Evolutionary conservation across 176 grass and related monocot species (phyloP).

Genomic region (Oryza brachyantha): DNA sequence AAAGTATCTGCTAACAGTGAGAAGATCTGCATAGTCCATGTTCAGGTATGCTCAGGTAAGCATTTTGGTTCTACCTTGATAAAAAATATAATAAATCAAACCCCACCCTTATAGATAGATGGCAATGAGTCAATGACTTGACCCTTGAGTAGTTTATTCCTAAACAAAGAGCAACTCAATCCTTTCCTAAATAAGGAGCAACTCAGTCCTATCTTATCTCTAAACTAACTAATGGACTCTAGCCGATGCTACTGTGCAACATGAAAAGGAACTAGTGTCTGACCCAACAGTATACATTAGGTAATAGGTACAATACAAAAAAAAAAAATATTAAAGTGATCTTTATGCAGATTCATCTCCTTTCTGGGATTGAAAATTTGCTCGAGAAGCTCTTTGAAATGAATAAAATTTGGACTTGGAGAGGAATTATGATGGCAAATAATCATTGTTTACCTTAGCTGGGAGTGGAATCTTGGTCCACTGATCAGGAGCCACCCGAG

Average conservation of each 20-base stretch:
- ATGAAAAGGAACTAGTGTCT: not conserved
- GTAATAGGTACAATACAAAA: too few relatives aligned
- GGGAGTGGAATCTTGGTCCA: conserved; percentile 77
- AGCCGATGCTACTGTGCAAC: too few relatives aligned
- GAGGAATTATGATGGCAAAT: conserved; percentile 21
- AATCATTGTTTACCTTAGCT: conserved; percentile 60
- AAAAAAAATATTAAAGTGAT: not conserved
- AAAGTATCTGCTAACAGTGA: conserved; percentile 75
- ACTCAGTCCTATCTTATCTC: too few relatives aligned
- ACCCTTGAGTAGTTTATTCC: too few relatives aligned
- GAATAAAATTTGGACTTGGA: not conserved
- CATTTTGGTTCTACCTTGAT: not conserved
- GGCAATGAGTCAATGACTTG: too few relatives aligned
- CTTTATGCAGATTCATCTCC: conserved; percentile 4
- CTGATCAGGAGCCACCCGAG: conserved; percentile 65
- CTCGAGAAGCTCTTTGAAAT: not conserved
- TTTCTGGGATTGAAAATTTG: conserved; percentile 5
- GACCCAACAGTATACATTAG: not conserved
- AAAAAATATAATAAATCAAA: too few relatives aligned
- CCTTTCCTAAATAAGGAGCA: too few relatives aligned
- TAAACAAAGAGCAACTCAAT: too few relatives aligned
- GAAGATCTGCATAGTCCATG: conserved; percentile 75
- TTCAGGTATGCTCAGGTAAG: not conserved
- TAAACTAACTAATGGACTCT: too few relatives aligned
- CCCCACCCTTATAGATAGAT: too few relatives aligned